Evolutionary conservation across 176 grass and related monocot genomes (phyloP), one percentile per base, ranked within the genome.

Genomic region (Olyra latifolia): DNA sequence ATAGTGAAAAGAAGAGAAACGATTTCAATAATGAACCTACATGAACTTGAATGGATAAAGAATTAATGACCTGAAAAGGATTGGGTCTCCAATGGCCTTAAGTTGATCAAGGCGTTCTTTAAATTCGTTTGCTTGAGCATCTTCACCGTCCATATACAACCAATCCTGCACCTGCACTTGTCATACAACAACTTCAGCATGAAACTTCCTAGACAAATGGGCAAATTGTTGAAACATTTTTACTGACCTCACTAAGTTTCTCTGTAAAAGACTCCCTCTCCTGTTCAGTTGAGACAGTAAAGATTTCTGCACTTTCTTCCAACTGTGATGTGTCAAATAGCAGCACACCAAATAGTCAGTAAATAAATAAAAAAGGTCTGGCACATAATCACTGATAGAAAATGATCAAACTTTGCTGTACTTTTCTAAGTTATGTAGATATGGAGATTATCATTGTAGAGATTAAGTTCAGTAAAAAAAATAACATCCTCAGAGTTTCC

Each of bases 111-210:
- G 82, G 4, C 59, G 90, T 78, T 93, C 93, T 90, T 96, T 64
- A 50, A 99, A 99, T 91, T 96, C 97, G 56, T 80, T 90, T 64
- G 93, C 91, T 90, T 89, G 87, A 86, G 93, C 97, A 67, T 99
- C 97, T 82, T 99, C 97, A 41, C 93, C 97, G 20, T 99, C 97
- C 93, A 91, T 96, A 70, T 99, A 99, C 69, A 99, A 85, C 97
- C 97, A 99, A 58, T 99, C 97, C 77, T 99, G 93, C 38, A 96
- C 97, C 97, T 99, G 77, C 73, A 83, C 19, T 83, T 72, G 43
- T 16, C 71, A 48, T 59, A 83, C 25, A 76, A 48, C 1, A 82
- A 82, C 23, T 50, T 67, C 69, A 75, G 76, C n/a, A 62, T 72
- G 30, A 70, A 38, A 81, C 10, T 65, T 53, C 49, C 16, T 47